Evolutionary conservation across 768 basidiomycete species (phyloP), one percentile per base, ranked within the genome.

Genomic region (Neoboletus magnificus): DNA sequence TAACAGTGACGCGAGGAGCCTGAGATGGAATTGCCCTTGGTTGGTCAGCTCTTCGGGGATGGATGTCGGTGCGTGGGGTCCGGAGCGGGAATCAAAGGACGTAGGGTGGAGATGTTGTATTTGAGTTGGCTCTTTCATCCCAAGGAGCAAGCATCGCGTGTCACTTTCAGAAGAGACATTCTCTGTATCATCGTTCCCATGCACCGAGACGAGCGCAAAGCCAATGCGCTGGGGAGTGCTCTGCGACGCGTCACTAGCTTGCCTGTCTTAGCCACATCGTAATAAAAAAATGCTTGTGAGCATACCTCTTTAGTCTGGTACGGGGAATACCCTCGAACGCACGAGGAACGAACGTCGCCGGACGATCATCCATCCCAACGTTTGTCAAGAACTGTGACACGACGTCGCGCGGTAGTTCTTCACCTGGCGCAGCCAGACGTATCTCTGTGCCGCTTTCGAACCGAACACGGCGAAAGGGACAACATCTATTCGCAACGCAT

Each of bases 401-500:
- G 29, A 60, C 32, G 35, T 53, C 55, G 32, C 23, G 56, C 23
- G 66, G 54, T 13, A 63, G 20, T 25, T 47, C 42, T 46, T 57
- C 58, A 3, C 54, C 55, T 4, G 50, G 46, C 15, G 37, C 11
- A 10, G 15, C 18, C 30, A 33, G 37, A 22, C 50, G 44, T 13
- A 51, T 44, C 49, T 48, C 50, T 36, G 32, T 35, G 5, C 29
- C 43, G 20, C 48, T 48, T 18, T 54, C 64, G 35, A 62, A 64
- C 45, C 60, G 62, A 39, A 68, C 58, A 33, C 42, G 12, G 42
- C 55, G 43, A 40, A 62, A 58, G 29, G 59, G 62, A 52, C 66
- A 67, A 9, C n/a, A 27, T 40, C 9, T 43, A 15, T 52, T 39
- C 13, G 16, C 27, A 2, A 25, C 33, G 23, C 58, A 50, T 18